A percentile compares a stretch with the other conserved stretches of the same genome.
phyloP scores from a whole-genome alignment of 305 asterid genomes.

The Petunia hybrid region DNA sequence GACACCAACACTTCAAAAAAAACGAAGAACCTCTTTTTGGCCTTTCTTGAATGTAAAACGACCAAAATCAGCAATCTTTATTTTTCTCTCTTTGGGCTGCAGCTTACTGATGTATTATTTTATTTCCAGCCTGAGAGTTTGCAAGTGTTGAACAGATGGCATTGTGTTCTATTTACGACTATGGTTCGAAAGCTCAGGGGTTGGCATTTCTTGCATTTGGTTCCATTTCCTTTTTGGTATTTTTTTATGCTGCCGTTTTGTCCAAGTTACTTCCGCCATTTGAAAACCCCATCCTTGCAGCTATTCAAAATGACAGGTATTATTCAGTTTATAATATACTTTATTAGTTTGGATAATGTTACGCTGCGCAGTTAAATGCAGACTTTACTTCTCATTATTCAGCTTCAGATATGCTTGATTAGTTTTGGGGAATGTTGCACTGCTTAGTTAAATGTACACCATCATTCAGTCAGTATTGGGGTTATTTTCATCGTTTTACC shows the following conservation, averaged over 20 bases:
- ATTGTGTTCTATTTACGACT: constrained; percentile 21
- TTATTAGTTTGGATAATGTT: not conserved
- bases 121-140: constrained; percentile 1
- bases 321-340: not conserved
- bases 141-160: constrained; percentile 17
- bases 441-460: too few species aligned
- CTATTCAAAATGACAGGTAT: constrained; percentile 40
- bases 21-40: not conserved
- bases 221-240: constrained; percentile 34
- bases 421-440: not conserved
- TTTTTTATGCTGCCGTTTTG: constrained; percentile 36
- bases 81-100: not conserved
- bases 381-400: not conserved
- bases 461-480: too few species aligned
- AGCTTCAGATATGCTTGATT: not conserved
- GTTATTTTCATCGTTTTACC: too few species aligned
- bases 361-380: not conserved
- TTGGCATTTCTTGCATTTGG: constrained; percentile 38
- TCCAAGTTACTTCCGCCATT: constrained; percentile 41
- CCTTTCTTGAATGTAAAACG: not conserved
- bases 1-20: too few species aligned
- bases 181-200: constrained; percentile 38
- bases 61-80: not conserved
- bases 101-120: not conserved
- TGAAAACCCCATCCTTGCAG: constrained; percentile 37